These are phyloP conservation scores for Acidiella bohemica DNA, from an alignment of 495 filamentous ascomycete genomes.

Conservation along the genomic window DNA sequence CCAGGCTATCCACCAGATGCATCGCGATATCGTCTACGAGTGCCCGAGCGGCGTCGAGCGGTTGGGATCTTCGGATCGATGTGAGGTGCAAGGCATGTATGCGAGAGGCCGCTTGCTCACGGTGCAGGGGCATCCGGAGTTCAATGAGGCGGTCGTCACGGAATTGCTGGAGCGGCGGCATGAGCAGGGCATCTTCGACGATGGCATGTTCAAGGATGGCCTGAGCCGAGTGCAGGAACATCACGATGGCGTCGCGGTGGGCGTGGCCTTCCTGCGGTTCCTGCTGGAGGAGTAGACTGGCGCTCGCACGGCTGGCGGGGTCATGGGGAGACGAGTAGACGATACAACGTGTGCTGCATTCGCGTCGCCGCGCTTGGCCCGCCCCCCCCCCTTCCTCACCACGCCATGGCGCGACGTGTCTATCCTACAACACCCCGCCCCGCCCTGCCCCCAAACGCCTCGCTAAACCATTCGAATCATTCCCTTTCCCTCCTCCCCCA, in stretches of 20 bases:
- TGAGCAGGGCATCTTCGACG: conserved; percentile 48
- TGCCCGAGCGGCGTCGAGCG: conserved; percentile 47
- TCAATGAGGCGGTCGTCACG: conserved; percentile 56
- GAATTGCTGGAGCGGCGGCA: conserved; percentile 53
- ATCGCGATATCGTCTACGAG: conserved; percentile 61
- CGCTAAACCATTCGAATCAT: too few relatives aligned
- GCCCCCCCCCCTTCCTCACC: too few relatives aligned
- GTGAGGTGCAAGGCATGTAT: conserved; percentile 74
- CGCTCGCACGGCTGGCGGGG: neutral
- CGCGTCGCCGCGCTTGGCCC: too few relatives aligned
- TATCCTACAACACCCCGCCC: too few relatives aligned
- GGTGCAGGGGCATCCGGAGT: conserved; percentile 89
- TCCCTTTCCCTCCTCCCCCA: too few relatives aligned
- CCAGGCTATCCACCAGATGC: conserved; percentile 80
- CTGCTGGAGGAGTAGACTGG: conserved; percentile 37
- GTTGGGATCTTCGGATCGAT: conserved; percentile 53
- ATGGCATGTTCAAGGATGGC: conserved; percentile 50
- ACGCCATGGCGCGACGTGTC: too few relatives aligned
- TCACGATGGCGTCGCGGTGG: conserved; percentile 66
- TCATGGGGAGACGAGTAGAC: conserved; percentile 5
- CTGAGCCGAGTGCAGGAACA: conserved; percentile 46
- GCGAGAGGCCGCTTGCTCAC: conserved; percentile 50
- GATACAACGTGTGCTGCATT: too few relatives aligned
- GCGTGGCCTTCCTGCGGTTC: conserved; percentile 59
- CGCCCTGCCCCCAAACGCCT: conserved; percentile 12